Evolutionary conservation across 768 basidiomycete species (phyloP), one percentile per base, ranked within the genome.

Genomic region (Collybia sordida): DNA sequence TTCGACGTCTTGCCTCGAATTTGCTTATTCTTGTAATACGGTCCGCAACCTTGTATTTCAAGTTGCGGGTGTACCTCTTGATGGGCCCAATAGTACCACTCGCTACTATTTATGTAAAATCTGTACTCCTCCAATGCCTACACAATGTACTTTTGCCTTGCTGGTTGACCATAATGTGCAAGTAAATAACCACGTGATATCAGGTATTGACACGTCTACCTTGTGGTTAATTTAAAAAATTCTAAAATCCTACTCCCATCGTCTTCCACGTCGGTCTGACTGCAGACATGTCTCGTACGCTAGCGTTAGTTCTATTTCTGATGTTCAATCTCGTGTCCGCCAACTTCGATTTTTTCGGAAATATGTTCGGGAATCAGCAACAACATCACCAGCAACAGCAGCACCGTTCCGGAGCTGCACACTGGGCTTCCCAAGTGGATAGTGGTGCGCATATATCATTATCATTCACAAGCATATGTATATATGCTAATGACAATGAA

Each of bases 301-400:
- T 59, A 17, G 31, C 56, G 9, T 23, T 66, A 21, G 38, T 70
- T 14, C 53, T 79, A 18, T 59, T 74, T 12, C 49, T 73, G 4
- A 66, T 72, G 46, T 56, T 71, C 37, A 64, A 67, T 14, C 46
- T 75, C 38, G 78, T 65, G 25, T 68, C 71, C 14, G 85, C 82
- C n/a, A 88, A 91, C 59, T 91, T 90, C 64, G 75, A 81, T 40
- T 88, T 90, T 66, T 92, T 92, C 59, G 82, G 86, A 53, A 81
- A 85, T 36, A 84, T 90, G 80, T 91, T 89, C 59, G 80, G 82
- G 36, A 73, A 79, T 19, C 79, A 80, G 34, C 77, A 79, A 8
- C 83, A 85, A 21, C 81, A 83, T 17, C 80, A 82, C 28, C 77
- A 80, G 17, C 83, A 85, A 35, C 80, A 78, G 44, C 75, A 73